These are phyloP conservation scores for Haplosporangium gracile DNA, from an alignment of 192 early-diverging fungal genomes.

Conservation along the genomic window DNA sequence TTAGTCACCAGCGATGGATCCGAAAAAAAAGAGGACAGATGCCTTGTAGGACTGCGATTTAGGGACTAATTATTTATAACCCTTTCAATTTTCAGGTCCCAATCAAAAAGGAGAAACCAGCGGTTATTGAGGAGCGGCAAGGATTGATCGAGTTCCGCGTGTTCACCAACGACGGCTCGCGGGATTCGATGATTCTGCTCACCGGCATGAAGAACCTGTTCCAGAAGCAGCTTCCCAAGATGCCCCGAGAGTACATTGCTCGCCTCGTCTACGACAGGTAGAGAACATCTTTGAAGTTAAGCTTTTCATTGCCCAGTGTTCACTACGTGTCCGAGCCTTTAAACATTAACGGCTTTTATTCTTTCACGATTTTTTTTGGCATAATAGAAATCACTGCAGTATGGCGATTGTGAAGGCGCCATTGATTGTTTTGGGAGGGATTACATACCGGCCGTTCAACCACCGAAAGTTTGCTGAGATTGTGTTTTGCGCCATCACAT, in stretches of 20 bases:
- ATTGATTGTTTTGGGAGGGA: constrained; percentile 87
- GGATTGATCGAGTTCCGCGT: constrained; percentile 79
- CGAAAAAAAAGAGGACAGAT: background rate
- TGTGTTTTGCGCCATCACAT: constrained; percentile 96
- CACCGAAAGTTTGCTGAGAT: constrained; percentile 96
- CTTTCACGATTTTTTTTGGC: background rate
- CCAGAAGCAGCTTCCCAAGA: constrained; percentile 97
- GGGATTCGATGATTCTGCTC: constrained; percentile 88
- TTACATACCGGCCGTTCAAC: constrained; percentile 94
- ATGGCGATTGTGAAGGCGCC: constrained; percentile 82
- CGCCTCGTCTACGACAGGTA: constrained; percentile 94
- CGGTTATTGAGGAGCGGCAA: constrained; percentile 72
- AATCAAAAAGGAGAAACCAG: constrained; percentile 69
- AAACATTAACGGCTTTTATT: background rate
- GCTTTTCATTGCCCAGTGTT: too few relatives aligned
- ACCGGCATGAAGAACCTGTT: constrained; percentile 97
- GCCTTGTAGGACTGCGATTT: background rate
- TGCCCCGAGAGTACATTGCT: constrained; percentile 99
- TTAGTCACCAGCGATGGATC: background rate
- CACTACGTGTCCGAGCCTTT: background rate
- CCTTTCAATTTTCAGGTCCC: constrained; percentile 19
- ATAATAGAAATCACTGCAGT: constrained; percentile 81
- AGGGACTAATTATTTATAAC: background rate
- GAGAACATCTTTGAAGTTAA: too few relatives aligned
- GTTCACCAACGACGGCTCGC: constrained; percentile 84